A percentile compares a stretch with the other conserved stretches of the same genome.
Evolutionary conservation across 768 basidiomycete genomes (phyloP).

Genomic region (Tephrocybe sp.): DNA sequence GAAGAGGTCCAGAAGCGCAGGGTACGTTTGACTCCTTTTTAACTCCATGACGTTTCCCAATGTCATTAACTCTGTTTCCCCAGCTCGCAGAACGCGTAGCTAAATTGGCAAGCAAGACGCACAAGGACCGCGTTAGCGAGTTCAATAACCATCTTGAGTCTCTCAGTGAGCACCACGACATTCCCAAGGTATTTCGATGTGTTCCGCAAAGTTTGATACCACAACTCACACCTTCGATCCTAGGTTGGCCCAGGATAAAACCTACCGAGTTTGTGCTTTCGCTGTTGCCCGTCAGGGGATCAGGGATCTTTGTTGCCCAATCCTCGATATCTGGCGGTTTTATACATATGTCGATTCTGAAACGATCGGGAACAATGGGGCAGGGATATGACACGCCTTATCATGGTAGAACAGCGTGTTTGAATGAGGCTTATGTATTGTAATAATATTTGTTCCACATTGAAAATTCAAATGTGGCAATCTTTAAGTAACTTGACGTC

Average conservation of each 20-base stretch:
- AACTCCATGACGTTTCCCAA: background rate
- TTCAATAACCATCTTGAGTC: constrained; percentile 86
- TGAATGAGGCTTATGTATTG: constrained; percentile 33
- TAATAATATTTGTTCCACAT: constrained; percentile 53
- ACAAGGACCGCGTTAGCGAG: constrained; percentile 92
- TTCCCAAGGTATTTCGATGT: constrained; percentile 69
- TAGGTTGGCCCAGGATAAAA: constrained; percentile 88
- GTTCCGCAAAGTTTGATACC: constrained; percentile 1
- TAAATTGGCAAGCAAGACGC: constrained; percentile 79
- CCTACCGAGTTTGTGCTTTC: constrained; percentile 15
- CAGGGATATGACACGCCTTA: constrained; percentile 12
- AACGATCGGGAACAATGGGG: background rate
- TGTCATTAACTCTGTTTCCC: constrained; percentile 11
- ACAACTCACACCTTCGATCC: constrained; percentile 14
- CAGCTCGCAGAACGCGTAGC: constrained; percentile 76
- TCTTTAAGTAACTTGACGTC: constrained; percentile 27
- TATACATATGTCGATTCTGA: constrained; percentile 1
- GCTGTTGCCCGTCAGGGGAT: constrained; percentile 8
- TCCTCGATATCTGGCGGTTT: constrained; percentile 2
- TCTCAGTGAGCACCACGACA: constrained; percentile 92
- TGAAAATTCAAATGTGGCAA: constrained; percentile 37
- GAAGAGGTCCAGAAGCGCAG: constrained; percentile 83
- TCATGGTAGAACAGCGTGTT: constrained; percentile 23
- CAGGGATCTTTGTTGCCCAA: background rate
- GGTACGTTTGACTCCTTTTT: constrained; percentile 43